phyloP scores from a whole-genome alignment of 257 asterid genomes.

The Penstemon barbatus region DNA sequence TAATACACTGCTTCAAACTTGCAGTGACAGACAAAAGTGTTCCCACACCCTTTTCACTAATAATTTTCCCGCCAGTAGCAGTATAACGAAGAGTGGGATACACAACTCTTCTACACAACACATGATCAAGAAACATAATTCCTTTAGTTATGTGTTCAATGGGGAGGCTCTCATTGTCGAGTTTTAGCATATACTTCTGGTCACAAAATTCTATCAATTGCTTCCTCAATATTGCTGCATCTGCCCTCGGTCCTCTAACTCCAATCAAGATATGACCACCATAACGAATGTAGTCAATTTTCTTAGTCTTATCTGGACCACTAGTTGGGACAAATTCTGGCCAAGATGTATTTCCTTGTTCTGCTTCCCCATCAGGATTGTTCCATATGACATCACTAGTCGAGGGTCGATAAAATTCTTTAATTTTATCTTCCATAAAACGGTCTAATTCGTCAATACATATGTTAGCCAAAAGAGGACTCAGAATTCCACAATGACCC shows the following conservation, averaged over 20 bases:
- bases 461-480: slow-evolving; percentile 88
- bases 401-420: slow-evolving; percentile 83
- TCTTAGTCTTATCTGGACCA: slow-evolving; percentile 94
- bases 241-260: slow-evolving; percentile 94
- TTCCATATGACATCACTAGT: slow-evolving; percentile 94
- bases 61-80: slow-evolving; percentile 96
- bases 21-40: slow-evolving; percentile 92
- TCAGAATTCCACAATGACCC: slow-evolving; percentile 97
- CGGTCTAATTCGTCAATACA: slow-evolving; percentile 90
- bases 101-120: slow-evolving; percentile 88
- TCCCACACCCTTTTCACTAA: slow-evolving; percentile 96
- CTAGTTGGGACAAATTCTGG: slow-evolving; percentile 97
- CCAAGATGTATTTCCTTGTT: slow-evolving; percentile 97
- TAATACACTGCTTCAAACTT: slow-evolving; percentile 90
- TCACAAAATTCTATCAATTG: slow-evolving; percentile 89
- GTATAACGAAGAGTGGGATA: slow-evolving; percentile 92
- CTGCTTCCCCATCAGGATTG: slow-evolving; percentile 69
- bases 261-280: slow-evolving; percentile 97
- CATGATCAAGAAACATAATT: slow-evolving; percentile 96
- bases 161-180: slow-evolving; percentile 88
- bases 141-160: slow-evolving; percentile 98
- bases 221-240: slow-evolving; percentile 85
- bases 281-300: slow-evolving; percentile 82
- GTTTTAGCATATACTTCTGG: slow-evolving; percentile 82
- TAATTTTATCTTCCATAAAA: slow-evolving; percentile 88